These are phyloP conservation scores for Rhodamnia argentea DNA, from an alignment of 345 rosid species.

Conservation along the genomic window DNA sequence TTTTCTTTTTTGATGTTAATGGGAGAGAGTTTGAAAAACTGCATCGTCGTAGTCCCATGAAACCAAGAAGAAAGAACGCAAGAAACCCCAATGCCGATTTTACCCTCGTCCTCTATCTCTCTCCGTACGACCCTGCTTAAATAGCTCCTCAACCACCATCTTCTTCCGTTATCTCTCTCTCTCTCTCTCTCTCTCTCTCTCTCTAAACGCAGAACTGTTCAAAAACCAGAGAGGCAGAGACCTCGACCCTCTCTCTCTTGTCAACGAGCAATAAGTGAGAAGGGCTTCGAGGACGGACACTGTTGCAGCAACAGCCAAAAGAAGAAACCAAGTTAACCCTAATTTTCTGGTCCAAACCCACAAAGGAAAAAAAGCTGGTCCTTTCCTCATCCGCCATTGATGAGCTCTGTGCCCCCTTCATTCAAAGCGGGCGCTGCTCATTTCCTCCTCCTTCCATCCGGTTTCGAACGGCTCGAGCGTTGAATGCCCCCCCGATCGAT, in stretches of 20 bases:
- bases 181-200: neutral
- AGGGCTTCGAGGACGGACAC: neutral
- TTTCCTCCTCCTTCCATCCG: neutral
- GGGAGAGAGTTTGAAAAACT: neutral
- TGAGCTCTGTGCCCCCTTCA: neutral
- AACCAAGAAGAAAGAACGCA: neutral
- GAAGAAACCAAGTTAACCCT: neutral
- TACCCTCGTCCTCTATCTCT: neutral
- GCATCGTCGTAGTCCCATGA: neutral
- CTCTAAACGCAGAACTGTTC: neutral
- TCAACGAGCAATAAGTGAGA: neutral
- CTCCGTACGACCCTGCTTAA: constrained; percentile 17
- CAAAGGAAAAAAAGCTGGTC: neutral
- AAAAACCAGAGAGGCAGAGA: neutral
- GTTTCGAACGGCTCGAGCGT: neutral
- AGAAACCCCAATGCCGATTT: neutral
- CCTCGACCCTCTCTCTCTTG: neutral
- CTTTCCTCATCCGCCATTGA: neutral
- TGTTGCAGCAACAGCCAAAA: neutral
- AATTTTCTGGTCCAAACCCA: neutral
- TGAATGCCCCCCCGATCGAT: neutral
- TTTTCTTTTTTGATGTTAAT: neutral
- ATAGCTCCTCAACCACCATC: constrained; percentile 26
- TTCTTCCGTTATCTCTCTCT: neutral
- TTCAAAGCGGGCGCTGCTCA: neutral